phyloP scores from a whole-genome alignment of 768 basidiomycete genomes.

The Thelephora ganbajun region DNA sequence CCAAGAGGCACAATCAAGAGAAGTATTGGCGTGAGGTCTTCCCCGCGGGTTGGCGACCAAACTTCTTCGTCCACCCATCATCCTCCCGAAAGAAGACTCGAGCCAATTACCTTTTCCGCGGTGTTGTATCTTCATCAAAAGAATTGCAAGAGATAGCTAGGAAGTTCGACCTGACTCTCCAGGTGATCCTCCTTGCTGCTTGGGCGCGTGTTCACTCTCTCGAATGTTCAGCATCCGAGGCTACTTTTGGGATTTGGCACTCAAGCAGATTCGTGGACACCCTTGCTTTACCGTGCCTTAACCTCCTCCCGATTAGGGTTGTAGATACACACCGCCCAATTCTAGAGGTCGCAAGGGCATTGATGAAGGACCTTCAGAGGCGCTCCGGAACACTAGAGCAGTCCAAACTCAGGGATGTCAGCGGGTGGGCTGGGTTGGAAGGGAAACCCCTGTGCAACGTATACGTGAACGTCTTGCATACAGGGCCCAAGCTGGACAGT shows the following conservation, averaged over 20 bases:
- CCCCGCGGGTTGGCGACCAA: slow-evolving; percentile 10
- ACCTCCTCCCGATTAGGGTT: slow-evolving; percentile 26
- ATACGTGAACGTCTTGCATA: slow-evolving; percentile 28
- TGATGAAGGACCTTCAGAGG: slow-evolving; percentile 22
- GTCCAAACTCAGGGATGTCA: slow-evolving; percentile 21
- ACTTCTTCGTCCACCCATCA: slow-evolving; percentile 15
- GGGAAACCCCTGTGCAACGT: slow-evolving; percentile 26
- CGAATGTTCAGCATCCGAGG: slow-evolving; percentile 13
- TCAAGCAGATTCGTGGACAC: slow-evolving; percentile 27
- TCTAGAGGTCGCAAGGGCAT: slow-evolving; percentile 17
- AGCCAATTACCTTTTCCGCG: slow-evolving; percentile 16
- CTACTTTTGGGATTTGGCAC: slow-evolving; percentile 34
- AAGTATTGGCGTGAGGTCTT: slow-evolving; percentile 25
- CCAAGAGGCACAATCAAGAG: slow-evolving; percentile 11
- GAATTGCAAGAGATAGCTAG: slow-evolving; percentile 33
- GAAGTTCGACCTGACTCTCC: slow-evolving; percentile 19
- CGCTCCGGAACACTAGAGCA: slow-evolving; percentile 29
- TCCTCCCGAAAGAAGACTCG: slow-evolving; percentile 4
- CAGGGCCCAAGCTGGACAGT: slow-evolving; percentile 14
- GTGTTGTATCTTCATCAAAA: slow-evolving; percentile 28
- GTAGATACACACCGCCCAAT: slow-evolving; percentile 7
- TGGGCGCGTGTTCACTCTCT: slow-evolving; percentile 27
- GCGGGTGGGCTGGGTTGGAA: slow-evolving; percentile 21
- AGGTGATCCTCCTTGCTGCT: slow-evolving; percentile 27
- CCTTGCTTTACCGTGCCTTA: slow-evolving; percentile 31